Conservation (phyloP, 1,139 yeast species). For the Spathaspora sp. region DNA sequence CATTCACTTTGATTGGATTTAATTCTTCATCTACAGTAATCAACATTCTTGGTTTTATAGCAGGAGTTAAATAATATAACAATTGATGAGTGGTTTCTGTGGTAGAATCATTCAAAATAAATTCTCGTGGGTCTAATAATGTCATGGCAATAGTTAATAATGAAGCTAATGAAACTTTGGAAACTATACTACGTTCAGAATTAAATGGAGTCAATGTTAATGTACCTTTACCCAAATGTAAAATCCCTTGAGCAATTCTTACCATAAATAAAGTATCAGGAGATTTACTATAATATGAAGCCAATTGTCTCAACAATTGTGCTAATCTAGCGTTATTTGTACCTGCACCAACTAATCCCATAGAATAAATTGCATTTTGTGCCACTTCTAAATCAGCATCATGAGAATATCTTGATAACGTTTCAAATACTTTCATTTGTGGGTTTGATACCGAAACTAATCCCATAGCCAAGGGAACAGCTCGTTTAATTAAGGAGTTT, state of each 20-base stretch:
- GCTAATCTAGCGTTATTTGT: constrained; percentile 98
- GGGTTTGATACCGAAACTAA: constrained; percentile 91
- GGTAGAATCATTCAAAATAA: constrained; percentile 50
- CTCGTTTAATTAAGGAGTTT: constrained; percentile 83
- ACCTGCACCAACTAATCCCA: constrained; percentile 99
- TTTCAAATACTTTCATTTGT: constrained; percentile 95
- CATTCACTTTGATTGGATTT: constrained; percentile 88
- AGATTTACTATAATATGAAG: constrained; percentile 88
- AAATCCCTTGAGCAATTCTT: constrained; percentile 90
- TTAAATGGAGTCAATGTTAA: constrained; percentile 86
- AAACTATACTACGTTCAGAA: constrained; percentile 82
- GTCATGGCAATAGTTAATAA: constrained; percentile 83
- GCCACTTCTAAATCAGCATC: constrained; percentile 95
- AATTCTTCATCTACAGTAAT: constrained; percentile 89
- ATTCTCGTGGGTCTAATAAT: constrained; percentile 77
- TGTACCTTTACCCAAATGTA: constrained; percentile 96
- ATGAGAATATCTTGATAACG: constrained; percentile 93
- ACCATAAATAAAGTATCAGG: constrained; percentile 91
- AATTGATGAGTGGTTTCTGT: constrained; percentile 70
- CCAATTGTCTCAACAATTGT: constrained; percentile 90
- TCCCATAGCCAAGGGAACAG: constrained; percentile 98
- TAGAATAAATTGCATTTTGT: constrained; percentile 88
- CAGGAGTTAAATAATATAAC: constrained; percentile 83
- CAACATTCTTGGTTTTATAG: constrained; percentile 90
- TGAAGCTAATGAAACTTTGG: constrained; percentile 89